These are phyloP conservation scores for Thozetella sp. DNA, from an alignment of 495 filamentous ascomycete species.

Conservation along the genomic window DNA sequence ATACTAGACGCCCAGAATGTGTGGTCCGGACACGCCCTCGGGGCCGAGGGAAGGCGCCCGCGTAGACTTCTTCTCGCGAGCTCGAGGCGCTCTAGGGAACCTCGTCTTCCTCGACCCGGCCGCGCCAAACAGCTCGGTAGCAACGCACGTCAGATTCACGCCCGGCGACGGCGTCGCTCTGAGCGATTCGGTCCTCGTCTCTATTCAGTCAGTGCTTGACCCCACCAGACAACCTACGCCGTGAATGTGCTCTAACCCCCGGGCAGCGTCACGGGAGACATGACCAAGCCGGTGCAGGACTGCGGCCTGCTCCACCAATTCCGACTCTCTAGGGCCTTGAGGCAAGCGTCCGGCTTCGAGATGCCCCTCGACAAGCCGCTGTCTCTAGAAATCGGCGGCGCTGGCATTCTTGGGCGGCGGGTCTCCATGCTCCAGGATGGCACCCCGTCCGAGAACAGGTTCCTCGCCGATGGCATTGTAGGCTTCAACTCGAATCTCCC, in stretches of 20 bases:
- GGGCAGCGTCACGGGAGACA: conserved; percentile 37
- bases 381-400: conserved; percentile 36
- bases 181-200: conserved; percentile 18
- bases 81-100: conserved; percentile 18
- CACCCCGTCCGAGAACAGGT: conserved; percentile 4
- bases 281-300: conserved; percentile 26
- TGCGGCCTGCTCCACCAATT: conserved; percentile 36
- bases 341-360: conserved; percentile 13
- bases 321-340: conserved; percentile 7
- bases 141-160: conserved; percentile 28
- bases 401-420: conserved; percentile 48
- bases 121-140: conserved; percentile 16
- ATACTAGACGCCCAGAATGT: conserved; percentile 18
- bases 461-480: conserved; percentile 46
- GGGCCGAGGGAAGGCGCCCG: conserved; percentile 26
- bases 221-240: background rate
- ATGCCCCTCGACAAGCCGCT: conserved; percentile 31
- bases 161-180: background rate
- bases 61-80: conserved; percentile 22
- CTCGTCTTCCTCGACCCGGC: conserved; percentile 29
- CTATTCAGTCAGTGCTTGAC: conserved; percentile 23
- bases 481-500: conserved; percentile 37
- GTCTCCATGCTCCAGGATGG: conserved; percentile 35
- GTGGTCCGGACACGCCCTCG: conserved; percentile 21
- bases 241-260: background rate